Evolutionary conservation across 202 grass and related monocot genomes (phyloP).

Genomic region (Digitaria exilis): DNA sequence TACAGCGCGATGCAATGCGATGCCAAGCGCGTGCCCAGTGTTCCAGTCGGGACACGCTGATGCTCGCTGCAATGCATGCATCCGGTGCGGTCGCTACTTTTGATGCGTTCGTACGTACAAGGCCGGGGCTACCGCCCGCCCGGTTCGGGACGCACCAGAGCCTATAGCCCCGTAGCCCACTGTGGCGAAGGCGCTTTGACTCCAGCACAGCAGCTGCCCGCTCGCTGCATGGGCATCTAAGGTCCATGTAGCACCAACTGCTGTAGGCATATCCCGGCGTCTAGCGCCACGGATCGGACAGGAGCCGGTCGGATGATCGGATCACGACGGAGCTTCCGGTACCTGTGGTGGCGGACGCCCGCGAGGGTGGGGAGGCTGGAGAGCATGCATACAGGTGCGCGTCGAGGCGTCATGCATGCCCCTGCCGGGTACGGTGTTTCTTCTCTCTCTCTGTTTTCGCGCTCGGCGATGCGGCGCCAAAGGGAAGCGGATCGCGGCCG

Average conservation of each 20-base stretch:
- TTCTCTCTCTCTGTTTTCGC: slow-evolving; percentile 19
- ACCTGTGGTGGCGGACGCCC: not conserved
- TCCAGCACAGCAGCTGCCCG: too few species aligned
- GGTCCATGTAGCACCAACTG: not conserved
- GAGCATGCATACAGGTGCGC: not conserved
- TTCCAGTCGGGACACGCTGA: slow-evolving; percentile 11
- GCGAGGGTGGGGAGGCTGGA: not conserved
- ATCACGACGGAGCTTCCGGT: not conserved
- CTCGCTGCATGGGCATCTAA: too few species aligned
- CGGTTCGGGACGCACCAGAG: not conserved
- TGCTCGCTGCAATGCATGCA: not conserved
- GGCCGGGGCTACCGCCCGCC: not conserved
- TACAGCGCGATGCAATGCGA: not conserved
- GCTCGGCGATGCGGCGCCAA: slow-evolving; percentile 9
- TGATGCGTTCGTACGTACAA: slow-evolving; percentile 37
- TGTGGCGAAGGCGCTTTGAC: slow-evolving; percentile 18
- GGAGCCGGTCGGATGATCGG: not conserved
- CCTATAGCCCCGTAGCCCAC: not conserved
- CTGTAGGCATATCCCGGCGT: slow-evolving; percentile 4
- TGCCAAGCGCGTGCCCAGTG: not conserved
- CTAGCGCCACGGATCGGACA: not conserved
- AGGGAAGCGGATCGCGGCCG: slow-evolving; percentile 9
- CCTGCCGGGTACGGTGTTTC: not conserved
- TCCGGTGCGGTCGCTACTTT: slow-evolving; percentile 44
- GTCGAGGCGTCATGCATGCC: not conserved